phyloP scores from a whole-genome alignment of 805 yeast genomes.

The Wickerhamomyces ciferrii region DNA sequence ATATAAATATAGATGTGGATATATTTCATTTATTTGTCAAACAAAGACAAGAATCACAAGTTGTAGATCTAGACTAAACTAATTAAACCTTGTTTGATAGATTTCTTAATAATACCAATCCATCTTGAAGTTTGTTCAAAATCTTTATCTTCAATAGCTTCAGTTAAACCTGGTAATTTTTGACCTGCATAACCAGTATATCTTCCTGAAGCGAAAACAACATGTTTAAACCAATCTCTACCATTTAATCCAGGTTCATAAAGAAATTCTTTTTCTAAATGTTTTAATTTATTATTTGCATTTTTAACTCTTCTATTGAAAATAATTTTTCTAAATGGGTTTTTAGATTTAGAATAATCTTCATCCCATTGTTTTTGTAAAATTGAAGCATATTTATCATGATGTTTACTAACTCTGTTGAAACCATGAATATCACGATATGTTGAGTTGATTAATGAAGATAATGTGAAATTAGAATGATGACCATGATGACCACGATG shows the following conservation, averaged over 20 bases:
- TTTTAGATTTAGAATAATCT: conserved; percentile 20
- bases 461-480: conserved; percentile 14
- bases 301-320: conserved; percentile 20
- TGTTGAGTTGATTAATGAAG: conserved; percentile 24
- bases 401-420: conserved; percentile 14
- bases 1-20: not conserved
- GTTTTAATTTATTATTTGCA: conserved; percentile 31
- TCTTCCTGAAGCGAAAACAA: conserved; percentile 48
- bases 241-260: conserved; percentile 38
- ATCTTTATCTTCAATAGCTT: conserved; percentile 44
- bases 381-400: conserved; percentile 18
- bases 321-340: conserved; percentile 25
- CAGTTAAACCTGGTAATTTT: conserved; percentile 45
- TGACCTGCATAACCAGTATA: conserved; percentile 54
- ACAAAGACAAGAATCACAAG: no score
- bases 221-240: conserved; percentile 51
- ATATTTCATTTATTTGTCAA: no score
- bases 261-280: conserved; percentile 40
- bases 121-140: conserved; percentile 24
- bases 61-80: no score
- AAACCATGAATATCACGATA: conserved; percentile 21
- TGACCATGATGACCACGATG: conserved; percentile 1
- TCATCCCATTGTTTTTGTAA: conserved; percentile 24
- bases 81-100: conserved; percentile 3
- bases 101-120: conserved; percentile 18